Base-by-base conservation (phyloP, 768 basidiomycete genomes). In the Tulasnella sp. region DNA sequence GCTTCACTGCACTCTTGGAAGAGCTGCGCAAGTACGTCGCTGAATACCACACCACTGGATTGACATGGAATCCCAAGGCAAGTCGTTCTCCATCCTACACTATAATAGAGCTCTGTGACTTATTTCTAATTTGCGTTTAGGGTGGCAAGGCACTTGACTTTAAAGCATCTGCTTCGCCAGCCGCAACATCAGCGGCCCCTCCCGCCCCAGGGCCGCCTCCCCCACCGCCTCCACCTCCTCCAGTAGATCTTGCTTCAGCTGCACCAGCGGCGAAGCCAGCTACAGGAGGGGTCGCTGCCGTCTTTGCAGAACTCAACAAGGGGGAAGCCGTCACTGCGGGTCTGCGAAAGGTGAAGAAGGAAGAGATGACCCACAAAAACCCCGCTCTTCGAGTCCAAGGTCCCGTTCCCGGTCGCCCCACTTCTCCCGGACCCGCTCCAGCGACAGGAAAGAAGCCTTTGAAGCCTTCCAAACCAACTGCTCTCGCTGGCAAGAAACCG, bases 321-420 rank as follows among this genome's bases (percentile, higher is more conserved):
- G 96, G 97, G 0, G 93, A 90, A 78, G 90, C 91, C 4, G 91
- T 99, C 40, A 99, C 97, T 7, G 93, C 92, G 81, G 91, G 93
- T 14, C 83, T 99, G 80, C 90, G 92, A 79, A 98, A 97, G 82
- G 97, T 99, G 37, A 93, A 96, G 81, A 92, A 90, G 85, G 96
- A 93, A 78, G 92, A 98, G 83, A 96, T 97, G 96, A 98, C 96
- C 3, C 97, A 99, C 86, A 99, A 99, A 87, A 99, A 99, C 81
- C 97, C 97, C 0, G 88, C 90, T 12, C 84, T 99, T 45, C 85
- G 97, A 38, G 88, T 86, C 19, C 78, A 84, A 17, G 83, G 84
- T 40, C 83, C 84, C 31, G 93, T 85, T 80, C 90, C 86, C 81
- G 86, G 82, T 80, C 83, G 75, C 84, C 86, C 79, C n/a, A 75